Conservation (phyloP, 139 green algal genomes). For the Trebouxia sp. region DNA sequence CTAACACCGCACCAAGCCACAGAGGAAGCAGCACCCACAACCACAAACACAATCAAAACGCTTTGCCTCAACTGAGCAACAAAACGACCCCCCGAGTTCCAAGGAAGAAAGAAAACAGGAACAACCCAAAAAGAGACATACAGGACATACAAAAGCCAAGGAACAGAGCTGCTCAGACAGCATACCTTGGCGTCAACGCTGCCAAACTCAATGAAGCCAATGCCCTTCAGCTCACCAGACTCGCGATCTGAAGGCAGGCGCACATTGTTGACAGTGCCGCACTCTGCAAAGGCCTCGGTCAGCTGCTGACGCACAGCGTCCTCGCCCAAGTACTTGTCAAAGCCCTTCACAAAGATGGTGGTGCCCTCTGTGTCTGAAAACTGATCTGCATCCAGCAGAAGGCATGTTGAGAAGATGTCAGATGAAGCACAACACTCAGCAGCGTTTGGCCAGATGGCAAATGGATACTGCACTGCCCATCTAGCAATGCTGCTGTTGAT, state of each 20-base stretch:
- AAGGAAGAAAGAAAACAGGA: neutral
- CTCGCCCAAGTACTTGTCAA: slow-evolving; percentile 65
- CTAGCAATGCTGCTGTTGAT: too few relatives aligned
- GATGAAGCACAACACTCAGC: too few relatives aligned
- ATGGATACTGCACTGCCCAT: too few relatives aligned
- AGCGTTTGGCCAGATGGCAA: too few relatives aligned
- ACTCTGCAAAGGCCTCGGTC: slow-evolving; percentile 61
- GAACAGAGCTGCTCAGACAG: neutral
- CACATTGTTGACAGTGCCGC: slow-evolving; percentile 63
- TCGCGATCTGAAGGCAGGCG: slow-evolving; percentile 77
- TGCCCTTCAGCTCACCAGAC: slow-evolving; percentile 73
- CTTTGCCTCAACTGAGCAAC: too few relatives aligned
- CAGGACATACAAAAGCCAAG: neutral
- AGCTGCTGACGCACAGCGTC: slow-evolving; percentile 66
- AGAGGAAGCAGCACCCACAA: too few relatives aligned
- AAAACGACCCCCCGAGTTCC: neutral
- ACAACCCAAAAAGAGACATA: neutral
- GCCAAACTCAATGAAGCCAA: slow-evolving; percentile 78
- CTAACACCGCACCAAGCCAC: too few relatives aligned
- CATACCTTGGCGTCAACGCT: slow-evolving; percentile 54
- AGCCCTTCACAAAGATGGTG: slow-evolving; percentile 83
- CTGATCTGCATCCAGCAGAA: neutral
- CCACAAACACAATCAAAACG: too few relatives aligned
- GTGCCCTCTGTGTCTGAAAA: slow-evolving; percentile 38
- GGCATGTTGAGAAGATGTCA: too few relatives aligned